A percentile compares a stretch with the other conserved stretches of the same genome.
Conservation (phyloP, 2,329 filamentous ascomycete genomes). For the Pleoardoris graminearum region DNA sequence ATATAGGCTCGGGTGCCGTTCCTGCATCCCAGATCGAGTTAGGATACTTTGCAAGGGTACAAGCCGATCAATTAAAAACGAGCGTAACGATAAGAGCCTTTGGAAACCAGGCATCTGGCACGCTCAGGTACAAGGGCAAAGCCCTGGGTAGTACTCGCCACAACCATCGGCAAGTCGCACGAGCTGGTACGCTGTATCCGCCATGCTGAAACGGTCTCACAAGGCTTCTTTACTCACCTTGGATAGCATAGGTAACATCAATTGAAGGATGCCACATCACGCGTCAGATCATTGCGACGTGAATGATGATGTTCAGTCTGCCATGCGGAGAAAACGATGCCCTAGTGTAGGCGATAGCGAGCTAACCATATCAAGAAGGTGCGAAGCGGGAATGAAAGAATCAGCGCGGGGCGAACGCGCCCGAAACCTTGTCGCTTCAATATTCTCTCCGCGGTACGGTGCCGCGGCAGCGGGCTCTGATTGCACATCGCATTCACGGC, state of each 20-base stretch:
- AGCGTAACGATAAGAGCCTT: conserved; percentile 5
- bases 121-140: neutral
- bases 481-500: too few species aligned
- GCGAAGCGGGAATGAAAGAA: neutral
- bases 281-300: neutral
- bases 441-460: neutral
- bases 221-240: neutral
- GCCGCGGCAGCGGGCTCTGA: too few species aligned
- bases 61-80: neutral
- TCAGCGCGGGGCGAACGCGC: neutral
- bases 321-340: conserved; percentile 4
- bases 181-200: neutral
- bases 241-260: neutral
- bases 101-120: neutral
- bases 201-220: conserved; percentile 3
- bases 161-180: neutral
- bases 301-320: conserved; percentile 1
- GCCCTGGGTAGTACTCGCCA: neutral
- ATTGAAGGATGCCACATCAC: neutral
- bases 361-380: conserved; percentile 2
- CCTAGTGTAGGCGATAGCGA: neutral
- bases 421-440: neutral
- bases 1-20: conserved; percentile 4
- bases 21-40: neutral
- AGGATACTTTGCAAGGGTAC: conserved; percentile 5